These are phyloP conservation scores for Linaria vulgaris DNA, from an alignment of 257 asterid species.

Conservation along the genomic window DNA sequence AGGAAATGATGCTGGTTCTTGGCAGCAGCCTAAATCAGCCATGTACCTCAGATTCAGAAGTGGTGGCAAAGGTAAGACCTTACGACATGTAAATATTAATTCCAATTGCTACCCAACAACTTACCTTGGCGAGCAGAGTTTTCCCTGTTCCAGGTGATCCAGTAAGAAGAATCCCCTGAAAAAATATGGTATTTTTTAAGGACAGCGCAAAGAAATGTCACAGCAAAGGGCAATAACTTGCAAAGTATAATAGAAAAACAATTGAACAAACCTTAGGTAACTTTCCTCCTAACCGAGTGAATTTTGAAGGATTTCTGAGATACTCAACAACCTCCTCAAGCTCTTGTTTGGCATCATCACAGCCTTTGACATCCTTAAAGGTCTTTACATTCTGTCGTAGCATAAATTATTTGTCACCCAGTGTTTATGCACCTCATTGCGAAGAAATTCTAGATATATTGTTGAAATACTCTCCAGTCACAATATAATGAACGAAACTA, in stretches of 20 bases:
- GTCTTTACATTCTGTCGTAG: constrained; percentile 86
- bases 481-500: too few relatives aligned
- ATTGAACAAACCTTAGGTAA: constrained; percentile 79
- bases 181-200: constrained; percentile 21
- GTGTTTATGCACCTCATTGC: constrained; percentile 1
- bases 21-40: constrained; percentile 6
- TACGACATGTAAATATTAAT: constrained; percentile 1
- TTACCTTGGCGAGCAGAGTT: constrained; percentile 93
- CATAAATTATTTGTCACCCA: constrained; percentile 21
- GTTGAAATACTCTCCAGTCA: too few relatives aligned
- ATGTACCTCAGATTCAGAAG: constrained; percentile 11
- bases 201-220: constrained; percentile 14
- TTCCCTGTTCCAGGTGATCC: constrained; percentile 99
- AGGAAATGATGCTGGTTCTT: constrained; percentile 7
- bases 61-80: constrained; percentile 14
- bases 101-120: constrained; percentile 13
- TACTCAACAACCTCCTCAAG: constrained; percentile 99
- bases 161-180: constrained; percentile 96
- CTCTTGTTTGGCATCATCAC: constrained; percentile 99
- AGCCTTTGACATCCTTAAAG: constrained; percentile 96
- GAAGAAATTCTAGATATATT: constrained; percentile 1
- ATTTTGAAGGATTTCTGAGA: constrained; percentile 83
- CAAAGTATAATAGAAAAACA: constrained; percentile 8
- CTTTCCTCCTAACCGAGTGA: constrained; percentile 95
- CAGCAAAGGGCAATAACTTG: constrained; percentile 16